Conservation (phyloP, 371 early-diverging fungal species). For the Mortierella sp. region DNA sequence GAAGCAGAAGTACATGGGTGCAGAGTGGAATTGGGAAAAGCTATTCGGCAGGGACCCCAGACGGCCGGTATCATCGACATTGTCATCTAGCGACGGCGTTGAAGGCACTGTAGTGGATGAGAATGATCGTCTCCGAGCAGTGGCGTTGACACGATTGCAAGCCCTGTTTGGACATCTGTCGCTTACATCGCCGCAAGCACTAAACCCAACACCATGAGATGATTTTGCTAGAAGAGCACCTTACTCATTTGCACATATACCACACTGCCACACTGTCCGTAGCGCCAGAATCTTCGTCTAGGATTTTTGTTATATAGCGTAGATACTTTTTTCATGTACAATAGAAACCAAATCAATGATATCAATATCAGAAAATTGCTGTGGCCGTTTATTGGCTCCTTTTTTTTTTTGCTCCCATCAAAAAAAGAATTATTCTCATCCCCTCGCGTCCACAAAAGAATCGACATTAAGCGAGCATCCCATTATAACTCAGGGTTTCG, state of each 20-base stretch:
- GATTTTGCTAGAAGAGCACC: too few relatives aligned
- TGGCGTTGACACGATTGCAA: slow-evolving; percentile 46
- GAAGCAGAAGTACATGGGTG: slow-evolving; percentile 23
- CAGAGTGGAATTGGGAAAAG: slow-evolving; percentile 56
- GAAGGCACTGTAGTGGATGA: background rate
- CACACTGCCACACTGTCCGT: background rate
- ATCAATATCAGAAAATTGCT: too few relatives aligned
- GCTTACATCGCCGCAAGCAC: slow-evolving; percentile 6
- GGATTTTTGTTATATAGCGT: too few relatives aligned
- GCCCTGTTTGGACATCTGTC: slow-evolving; percentile 48
- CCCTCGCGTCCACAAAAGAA: too few relatives aligned
- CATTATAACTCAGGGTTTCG: background rate
- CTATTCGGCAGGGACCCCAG: slow-evolving; percentile 51
- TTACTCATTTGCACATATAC: background rate
- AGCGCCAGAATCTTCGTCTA: too few relatives aligned
- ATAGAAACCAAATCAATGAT: too few relatives aligned
- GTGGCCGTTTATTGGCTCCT: too few relatives aligned
- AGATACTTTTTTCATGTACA: too few relatives aligned
- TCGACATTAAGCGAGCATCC: too few relatives aligned
- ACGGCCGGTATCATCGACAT: slow-evolving; percentile 6
- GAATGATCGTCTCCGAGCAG: slow-evolving; percentile 29
- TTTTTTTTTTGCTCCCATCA: background rate
- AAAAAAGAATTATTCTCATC: slow-evolving; percentile 30
- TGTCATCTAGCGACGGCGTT: slow-evolving; percentile 3
- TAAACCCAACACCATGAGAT: background rate